Base-by-base conservation (phyloP, 2,329 filamentous ascomycete species). In the Graphiopsis chlorocephala region DNA sequence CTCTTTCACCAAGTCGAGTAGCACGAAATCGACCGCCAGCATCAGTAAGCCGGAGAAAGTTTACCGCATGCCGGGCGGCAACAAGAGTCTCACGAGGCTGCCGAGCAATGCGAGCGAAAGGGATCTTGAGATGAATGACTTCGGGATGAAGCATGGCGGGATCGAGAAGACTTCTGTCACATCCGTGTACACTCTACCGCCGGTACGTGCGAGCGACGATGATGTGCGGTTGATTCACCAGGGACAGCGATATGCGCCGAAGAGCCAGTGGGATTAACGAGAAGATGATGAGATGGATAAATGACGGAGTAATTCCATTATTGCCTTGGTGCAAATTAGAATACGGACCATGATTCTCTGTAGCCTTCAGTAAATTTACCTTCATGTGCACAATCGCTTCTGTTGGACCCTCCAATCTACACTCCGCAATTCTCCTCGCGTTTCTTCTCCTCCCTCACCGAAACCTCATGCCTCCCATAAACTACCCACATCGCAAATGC, bases 131-230 rank as follows among this genome's bases (percentile, higher is more conserved):
- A 20, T 60, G 57, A 26, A 47, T 8, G n/a, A 45, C 5, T 11
- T 7, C 5, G 17, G 4, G 28, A 15, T 10, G 15, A 33, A 31
- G 26, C 17, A 60, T 31, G 38, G 57, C 25, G 42, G 57, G 2
- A 60, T 60, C 17, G 35, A 47, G 57, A 60, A 60, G 38, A 60
- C 57, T 20, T 25, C 38, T 8, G 28, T 45, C 15, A 53, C 50
- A 12, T 53, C 50, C 5, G 28, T 47, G 1, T 48, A 60, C 15
- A 45, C 45, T n/a, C 23, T 38, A 4, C 26, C 57, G 14, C 15
- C 29, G 1, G 10, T 47, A 10, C 25, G 5, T 6, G 1, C 17
- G 38, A 60, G 57, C 57, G 25, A 31, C 4, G 57, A 58, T 28
- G 33, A 60, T 60, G 26, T 47, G n/a, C 25, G 45, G 17, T 7